These are phyloP conservation scores for Cryphonectria radicalis DNA, from an alignment of 2,329 filamentous ascomycete species.

Conservation along the genomic window DNA sequence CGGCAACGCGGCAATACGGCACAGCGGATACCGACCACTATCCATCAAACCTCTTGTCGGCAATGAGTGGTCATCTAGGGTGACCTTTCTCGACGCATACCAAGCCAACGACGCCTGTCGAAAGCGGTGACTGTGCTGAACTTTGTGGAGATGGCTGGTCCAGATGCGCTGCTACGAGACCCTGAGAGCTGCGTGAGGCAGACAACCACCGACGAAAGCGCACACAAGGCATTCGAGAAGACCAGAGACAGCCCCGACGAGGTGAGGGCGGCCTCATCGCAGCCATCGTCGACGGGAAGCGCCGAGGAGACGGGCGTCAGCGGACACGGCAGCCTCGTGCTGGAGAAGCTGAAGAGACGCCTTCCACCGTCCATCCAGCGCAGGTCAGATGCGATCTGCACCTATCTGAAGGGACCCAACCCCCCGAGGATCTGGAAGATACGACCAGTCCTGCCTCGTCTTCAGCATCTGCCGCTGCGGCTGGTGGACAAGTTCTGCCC, in stretches of 20 bases:
- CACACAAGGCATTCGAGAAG: not conserved
- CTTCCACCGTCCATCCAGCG: slow-evolving; percentile 13
- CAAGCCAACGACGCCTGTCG: not conserved
- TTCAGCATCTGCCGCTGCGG: slow-evolving; percentile 26
- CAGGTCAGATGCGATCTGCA: not conserved
- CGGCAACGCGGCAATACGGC: not conserved
- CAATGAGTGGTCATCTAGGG: not conserved
- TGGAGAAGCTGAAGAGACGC: slow-evolving; percentile 11
- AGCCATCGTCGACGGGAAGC: slow-evolving; percentile 6
- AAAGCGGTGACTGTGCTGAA: not conserved
- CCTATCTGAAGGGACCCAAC: slow-evolving; percentile 19
- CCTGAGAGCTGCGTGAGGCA: slow-evolving; percentile 22
- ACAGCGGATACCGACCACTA: not conserved
- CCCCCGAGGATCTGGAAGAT: slow-evolving; percentile 21
- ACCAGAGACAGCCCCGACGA: slow-evolving; percentile 14
- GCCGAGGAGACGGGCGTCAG: not conserved
- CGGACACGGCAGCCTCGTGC: not conserved
- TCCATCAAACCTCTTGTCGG: not conserved
- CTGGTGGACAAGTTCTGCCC: slow-evolving; percentile 22
- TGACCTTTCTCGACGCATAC: not conserved
- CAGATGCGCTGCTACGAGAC: slow-evolving; percentile 8
- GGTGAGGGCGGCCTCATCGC: slow-evolving; percentile 9
- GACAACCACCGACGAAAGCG: slow-evolving; percentile 8
- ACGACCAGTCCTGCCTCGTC: slow-evolving; percentile 23
- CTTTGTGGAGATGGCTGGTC: slow-evolving; percentile 16